phyloP scores from a whole-genome alignment of 2,329 filamentous ascomycete species.

The Neofusicoccum umdonicola region DNA sequence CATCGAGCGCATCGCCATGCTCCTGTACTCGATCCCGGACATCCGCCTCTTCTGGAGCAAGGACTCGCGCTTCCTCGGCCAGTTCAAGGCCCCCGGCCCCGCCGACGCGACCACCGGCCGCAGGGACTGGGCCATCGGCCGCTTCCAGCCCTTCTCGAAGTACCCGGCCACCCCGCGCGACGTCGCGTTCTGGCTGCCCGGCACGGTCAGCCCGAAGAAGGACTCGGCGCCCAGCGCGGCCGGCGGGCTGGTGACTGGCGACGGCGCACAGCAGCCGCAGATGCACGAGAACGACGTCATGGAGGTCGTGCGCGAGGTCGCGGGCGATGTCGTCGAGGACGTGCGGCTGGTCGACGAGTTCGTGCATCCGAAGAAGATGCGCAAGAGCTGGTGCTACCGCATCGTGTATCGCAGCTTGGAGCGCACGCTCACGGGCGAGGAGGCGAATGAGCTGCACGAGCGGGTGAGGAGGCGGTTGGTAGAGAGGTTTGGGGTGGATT shows the following conservation, averaged over 20 bases:
- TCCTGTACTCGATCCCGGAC: constrained; percentile 92
- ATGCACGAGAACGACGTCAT: constrained; percentile 97
- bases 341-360: constrained; percentile 84
- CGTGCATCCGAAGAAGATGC: constrained; percentile 77
- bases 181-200: constrained; percentile 82
- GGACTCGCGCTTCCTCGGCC: constrained; percentile 79
- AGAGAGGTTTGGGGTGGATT: constrained; percentile 71
- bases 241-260: constrained; percentile 37
- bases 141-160: constrained; percentile 86
- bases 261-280: constrained; percentile 28
- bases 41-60: constrained; percentile 95
- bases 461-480: constrained; percentile 65
- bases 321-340: constrained; percentile 83
- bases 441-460: constrained; percentile 75
- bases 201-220: constrained; percentile 25
- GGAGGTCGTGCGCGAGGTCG: constrained; percentile 84
- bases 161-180: constrained; percentile 88
- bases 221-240: constrained; percentile 22
- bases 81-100: constrained; percentile 59
- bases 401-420: constrained; percentile 93
- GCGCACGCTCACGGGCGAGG: constrained; percentile 79
- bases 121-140: constrained; percentile 41
- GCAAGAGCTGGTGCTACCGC: constrained; percentile 84
- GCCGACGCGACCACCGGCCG: constrained; percentile 19
- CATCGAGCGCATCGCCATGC: constrained; percentile 93